Percentiles rank a stretch among this genome's conserved stretches.
phyloP scores from a whole-genome alignment of 1,284 basidiomycete genomes.

The Entoloma clypeatum region DNA sequence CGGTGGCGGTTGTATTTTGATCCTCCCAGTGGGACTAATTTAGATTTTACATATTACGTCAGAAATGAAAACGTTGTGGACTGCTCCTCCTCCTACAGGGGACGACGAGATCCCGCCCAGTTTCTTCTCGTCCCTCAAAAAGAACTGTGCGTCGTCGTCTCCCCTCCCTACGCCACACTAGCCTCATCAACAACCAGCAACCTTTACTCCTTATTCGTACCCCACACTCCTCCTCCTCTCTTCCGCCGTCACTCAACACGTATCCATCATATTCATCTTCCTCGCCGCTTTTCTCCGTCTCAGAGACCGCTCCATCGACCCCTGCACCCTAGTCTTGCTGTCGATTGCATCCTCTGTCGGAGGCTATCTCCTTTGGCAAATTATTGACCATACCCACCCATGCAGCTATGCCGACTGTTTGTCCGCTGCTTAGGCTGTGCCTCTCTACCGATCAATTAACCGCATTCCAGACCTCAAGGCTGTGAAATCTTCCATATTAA shows the following conservation, averaged over 20 bases:
- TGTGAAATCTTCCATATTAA: slow-evolving; percentile 74
- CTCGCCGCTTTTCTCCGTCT: slow-evolving; percentile 77
- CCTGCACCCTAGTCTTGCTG: slow-evolving; percentile 65
- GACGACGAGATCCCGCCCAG: no score
- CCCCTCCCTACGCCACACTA: no score
- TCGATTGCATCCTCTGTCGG: slow-evolving; percentile 57
- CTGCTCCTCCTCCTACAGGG: no score
- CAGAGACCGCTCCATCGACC: slow-evolving; percentile 59
- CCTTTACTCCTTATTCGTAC: slow-evolving; percentile 74
- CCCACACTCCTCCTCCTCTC: slow-evolving; percentile 69
- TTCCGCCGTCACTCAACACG: slow-evolving; percentile 82
- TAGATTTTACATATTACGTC: slow-evolving; percentile 13
- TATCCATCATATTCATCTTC: slow-evolving; percentile 79
- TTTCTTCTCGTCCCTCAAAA: no score
- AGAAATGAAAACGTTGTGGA: slow-evolving; percentile 2
- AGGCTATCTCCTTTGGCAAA: slow-evolving; percentile 64
- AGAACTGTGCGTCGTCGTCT: background rate
- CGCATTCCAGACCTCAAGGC: slow-evolving; percentile 55
- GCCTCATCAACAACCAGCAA: no score
- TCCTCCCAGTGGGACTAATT: slow-evolving; percentile 25
- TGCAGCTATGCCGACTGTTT: slow-evolving; percentile 29
- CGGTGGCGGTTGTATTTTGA: slow-evolving; percentile 1
- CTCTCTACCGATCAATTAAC: slow-evolving; percentile 1
- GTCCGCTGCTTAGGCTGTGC: slow-evolving; percentile 14
- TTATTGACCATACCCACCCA: slow-evolving; percentile 22